Evolutionary conservation across 345 rosid species (phyloP), one percentile per base, ranked within the genome.

Genomic region (Arabis alpina): DNA sequence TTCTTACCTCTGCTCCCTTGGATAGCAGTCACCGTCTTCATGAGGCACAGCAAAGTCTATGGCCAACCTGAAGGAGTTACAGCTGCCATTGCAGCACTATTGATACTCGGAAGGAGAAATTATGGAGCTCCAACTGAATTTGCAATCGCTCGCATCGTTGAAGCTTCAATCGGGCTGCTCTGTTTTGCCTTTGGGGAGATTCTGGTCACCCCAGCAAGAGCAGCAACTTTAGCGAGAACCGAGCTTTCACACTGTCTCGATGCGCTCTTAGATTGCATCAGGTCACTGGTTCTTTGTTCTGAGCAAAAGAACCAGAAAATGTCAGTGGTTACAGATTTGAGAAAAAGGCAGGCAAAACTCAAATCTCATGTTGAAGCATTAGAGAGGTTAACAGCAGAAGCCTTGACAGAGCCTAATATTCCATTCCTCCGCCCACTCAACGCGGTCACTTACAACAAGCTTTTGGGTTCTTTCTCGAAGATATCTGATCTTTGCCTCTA

Each of bases 21-120:
- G 92, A 77, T 87, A 49, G 68, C 84, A 11, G 36, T 81, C 74
- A 43, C 88, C 10, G 78, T 80, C 79, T 82, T 86, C 73, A 78
- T 89, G 40, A 80, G 86, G 41, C 85, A 84, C 71, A 85, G 92
- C 70, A 76, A 60, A 80, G 81, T 89, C 79, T 89, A 86, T 6
- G 92, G 87, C 43, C 82, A 83, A 44, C 80, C 92, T 11, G 92
- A 88, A 25, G 84, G 80, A 51, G 80, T 84, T 43, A 78, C 92
- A 4, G 85, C 92, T 0, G 79, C 80, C 37, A 80, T 81, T 13
- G 92, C 86, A 27, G 92, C 96, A 10, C 56, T 83, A 39, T 68
- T 85, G 43, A 86, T 89, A 67, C 71, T 89, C 61, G 96, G 96
- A 30, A 81, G 96, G 72, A 82, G 68, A 51, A 68, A 82, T 42